Percentiles rank a stretch among this genome's conserved stretches.
phyloP scores from a whole-genome alignment of 805 yeast species.

The Cyberlindnera subsufficiens region DNA sequence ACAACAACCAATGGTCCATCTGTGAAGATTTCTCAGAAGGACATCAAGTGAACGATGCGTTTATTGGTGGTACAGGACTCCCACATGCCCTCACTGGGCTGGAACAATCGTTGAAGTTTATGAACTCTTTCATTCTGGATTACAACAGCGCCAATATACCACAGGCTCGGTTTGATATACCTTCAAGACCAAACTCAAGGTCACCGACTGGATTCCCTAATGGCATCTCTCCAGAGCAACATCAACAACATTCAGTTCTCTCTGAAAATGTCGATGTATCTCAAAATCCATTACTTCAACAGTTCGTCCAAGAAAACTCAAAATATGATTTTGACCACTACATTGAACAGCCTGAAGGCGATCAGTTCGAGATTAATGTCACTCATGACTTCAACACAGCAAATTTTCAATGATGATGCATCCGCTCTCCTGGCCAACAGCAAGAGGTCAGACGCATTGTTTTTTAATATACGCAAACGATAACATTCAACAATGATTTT shows the following conservation, averaged over 20 bases:
- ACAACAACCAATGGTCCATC: conserved; percentile 66
- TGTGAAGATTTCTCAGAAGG: conserved; percentile 84
- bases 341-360: conserved; percentile 10
- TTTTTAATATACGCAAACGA: too few species aligned
- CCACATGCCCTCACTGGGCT: conserved; percentile 69
- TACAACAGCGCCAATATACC: conserved; percentile 31
- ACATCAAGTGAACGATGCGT: conserved; percentile 71
- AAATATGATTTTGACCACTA: conserved; percentile 10
- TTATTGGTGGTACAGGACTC: conserved; percentile 50
- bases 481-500: too few species aligned
- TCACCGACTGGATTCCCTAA: conserved; percentile 15
- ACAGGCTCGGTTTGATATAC: conserved; percentile 19
- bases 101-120: conserved; percentile 42
- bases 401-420: neutral
- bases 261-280: neutral
- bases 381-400: neutral
- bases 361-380: conserved; percentile 3
- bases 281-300: conserved; percentile 8
- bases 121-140: conserved; percentile 49
- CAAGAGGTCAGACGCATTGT: too few species aligned
- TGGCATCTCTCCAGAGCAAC: neutral
- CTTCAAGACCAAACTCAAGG: conserved; percentile 14
- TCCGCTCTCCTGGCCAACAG: neutral
- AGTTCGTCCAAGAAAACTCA: conserved; percentile 11
- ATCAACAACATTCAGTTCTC: neutral